Conservation (phyloP, 371 early-diverging fungal species). For the Syncephalis fuscata region DNA sequence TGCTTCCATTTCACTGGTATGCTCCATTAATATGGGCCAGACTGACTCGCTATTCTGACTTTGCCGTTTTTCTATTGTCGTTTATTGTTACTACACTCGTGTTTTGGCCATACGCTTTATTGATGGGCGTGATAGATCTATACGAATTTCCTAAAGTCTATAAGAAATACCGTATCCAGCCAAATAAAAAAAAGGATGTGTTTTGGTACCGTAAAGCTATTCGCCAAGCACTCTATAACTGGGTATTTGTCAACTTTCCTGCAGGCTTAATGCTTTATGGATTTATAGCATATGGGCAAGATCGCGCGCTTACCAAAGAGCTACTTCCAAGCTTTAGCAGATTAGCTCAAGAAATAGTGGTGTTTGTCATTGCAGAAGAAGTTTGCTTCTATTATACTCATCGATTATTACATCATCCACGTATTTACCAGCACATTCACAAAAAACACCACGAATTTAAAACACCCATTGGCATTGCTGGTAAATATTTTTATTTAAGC, state of each 20-base stretch:
- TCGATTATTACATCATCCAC: slow-evolving; percentile 26
- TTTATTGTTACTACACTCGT: slow-evolving; percentile 11
- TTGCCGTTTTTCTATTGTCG: slow-evolving; percentile 5
- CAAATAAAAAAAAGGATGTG: slow-evolving; percentile 11
- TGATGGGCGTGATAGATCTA: slow-evolving; percentile 14
- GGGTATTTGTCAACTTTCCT: slow-evolving; percentile 15
- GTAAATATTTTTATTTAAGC: slow-evolving; percentile 9
- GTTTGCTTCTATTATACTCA: slow-evolving; percentile 36
- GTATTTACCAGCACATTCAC: slow-evolving; percentile 28
- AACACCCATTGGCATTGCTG: slow-evolving; percentile 35
- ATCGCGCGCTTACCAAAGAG: slow-evolving; percentile 11
- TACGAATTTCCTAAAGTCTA: slow-evolving; percentile 13
- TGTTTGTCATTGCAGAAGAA: slow-evolving; percentile 33
- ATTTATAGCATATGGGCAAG: slow-evolving; percentile 10
- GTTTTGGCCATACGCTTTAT: slow-evolving; percentile 14
- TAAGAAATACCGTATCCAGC: slow-evolving; percentile 17
- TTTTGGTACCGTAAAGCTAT: slow-evolving; percentile 13
- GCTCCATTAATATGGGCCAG: no score
- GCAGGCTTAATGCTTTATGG: slow-evolving; percentile 8
- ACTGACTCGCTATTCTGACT: no score
- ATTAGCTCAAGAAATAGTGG: slow-evolving; percentile 19
- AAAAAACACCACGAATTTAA: slow-evolving; percentile 41
- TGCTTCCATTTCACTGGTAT: no score
- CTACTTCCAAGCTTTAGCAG: slow-evolving; percentile 9
- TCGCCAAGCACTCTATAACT: slow-evolving; percentile 14